Evolutionary conservation across 371 early-diverging fungal genomes (phyloP).

Genomic region (Mucor lusitanicus): DNA sequence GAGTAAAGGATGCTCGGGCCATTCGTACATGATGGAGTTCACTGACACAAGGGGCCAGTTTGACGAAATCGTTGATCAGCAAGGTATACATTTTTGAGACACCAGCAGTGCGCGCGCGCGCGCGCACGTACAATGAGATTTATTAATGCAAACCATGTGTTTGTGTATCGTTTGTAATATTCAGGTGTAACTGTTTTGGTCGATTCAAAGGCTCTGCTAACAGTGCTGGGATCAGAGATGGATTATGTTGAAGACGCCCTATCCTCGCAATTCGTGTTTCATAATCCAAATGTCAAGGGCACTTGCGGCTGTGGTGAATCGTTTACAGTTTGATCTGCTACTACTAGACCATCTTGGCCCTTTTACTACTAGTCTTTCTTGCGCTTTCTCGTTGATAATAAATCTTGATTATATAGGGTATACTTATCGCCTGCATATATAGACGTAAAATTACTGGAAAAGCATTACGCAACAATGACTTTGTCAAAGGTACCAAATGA

Average conservation of each 20-base stretch:
- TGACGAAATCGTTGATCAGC: constrained; percentile 91
- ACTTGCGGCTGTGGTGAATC: constrained; percentile 94
- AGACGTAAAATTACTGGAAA: too few species aligned
- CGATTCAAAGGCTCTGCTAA: constrained; percentile 91
- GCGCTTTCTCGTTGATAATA: too few species aligned
- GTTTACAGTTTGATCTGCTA: constrained; percentile 65
- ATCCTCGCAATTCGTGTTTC: constrained; percentile 90
- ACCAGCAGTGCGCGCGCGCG: too few species aligned
- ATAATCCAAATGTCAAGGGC: constrained; percentile 96
- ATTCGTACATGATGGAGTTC: constrained; percentile 85
- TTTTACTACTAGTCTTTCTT: too few species aligned
- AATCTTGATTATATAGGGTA: too few species aligned
- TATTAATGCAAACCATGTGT: not conserved
- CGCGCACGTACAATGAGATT: constrained; percentile 1
- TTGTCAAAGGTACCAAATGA: not conserved
- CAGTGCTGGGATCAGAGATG: constrained; percentile 94
- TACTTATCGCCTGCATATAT: too few species aligned
- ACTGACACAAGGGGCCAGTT: constrained; percentile 75
- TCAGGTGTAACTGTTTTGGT: constrained; percentile 87
- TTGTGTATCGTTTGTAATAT: not conserved
- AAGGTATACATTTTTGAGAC: constrained; percentile 60
- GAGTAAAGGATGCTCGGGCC: constrained; percentile 89
- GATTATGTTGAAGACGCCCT: constrained; percentile 91
- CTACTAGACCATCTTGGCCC: too few species aligned
- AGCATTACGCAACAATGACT: not conserved